Conservation (phyloP, 2,329 filamentous ascomycete genomes). For the Talaromyces marneffei region DNA sequence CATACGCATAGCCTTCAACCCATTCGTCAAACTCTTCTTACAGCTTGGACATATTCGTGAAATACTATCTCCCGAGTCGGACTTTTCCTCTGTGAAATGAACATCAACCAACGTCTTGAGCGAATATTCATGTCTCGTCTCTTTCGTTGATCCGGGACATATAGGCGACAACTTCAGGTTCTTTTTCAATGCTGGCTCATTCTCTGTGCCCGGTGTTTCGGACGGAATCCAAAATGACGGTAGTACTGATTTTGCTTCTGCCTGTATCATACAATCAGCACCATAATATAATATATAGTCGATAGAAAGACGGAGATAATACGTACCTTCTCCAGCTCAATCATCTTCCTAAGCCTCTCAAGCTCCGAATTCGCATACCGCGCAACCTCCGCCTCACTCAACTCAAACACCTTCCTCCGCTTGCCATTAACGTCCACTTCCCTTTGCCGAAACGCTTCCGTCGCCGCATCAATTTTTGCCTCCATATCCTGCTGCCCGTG, state of each 20-base stretch:
- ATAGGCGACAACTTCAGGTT: slow-evolving; percentile 62
- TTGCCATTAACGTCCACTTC: slow-evolving; percentile 42
- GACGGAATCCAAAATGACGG: slow-evolving; percentile 93
- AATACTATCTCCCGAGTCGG: slow-evolving; percentile 31
- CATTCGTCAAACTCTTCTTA: slow-evolving; percentile 73
- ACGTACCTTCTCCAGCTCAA: slow-evolving; percentile 65
- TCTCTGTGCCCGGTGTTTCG: slow-evolving; percentile 62
- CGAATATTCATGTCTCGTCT: slow-evolving; percentile 66
- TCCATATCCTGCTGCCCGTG: slow-evolving; percentile 17
- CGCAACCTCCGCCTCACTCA: slow-evolving; percentile 70
- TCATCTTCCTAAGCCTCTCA: slow-evolving; percentile 60
- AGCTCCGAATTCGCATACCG: slow-evolving; percentile 65
- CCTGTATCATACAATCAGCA: slow-evolving; percentile 19
- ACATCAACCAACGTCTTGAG: slow-evolving; percentile 72
- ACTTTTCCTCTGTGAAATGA: slow-evolving; percentile 67
- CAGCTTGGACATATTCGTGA: slow-evolving; percentile 72
- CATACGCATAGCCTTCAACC: slow-evolving; percentile 66
- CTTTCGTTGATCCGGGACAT: slow-evolving; percentile 67
- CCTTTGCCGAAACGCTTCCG: slow-evolving; percentile 27
- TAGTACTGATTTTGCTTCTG: slow-evolving; percentile 59
- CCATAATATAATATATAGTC: not conserved
- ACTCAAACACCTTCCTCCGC: slow-evolving; percentile 71
- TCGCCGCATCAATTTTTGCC: slow-evolving; percentile 19
- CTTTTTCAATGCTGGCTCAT: slow-evolving; percentile 50
- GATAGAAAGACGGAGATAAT: not conserved